Conservation (phyloP, 495 filamentous ascomycete genomes). For the Penicillium flavigenum region DNA sequence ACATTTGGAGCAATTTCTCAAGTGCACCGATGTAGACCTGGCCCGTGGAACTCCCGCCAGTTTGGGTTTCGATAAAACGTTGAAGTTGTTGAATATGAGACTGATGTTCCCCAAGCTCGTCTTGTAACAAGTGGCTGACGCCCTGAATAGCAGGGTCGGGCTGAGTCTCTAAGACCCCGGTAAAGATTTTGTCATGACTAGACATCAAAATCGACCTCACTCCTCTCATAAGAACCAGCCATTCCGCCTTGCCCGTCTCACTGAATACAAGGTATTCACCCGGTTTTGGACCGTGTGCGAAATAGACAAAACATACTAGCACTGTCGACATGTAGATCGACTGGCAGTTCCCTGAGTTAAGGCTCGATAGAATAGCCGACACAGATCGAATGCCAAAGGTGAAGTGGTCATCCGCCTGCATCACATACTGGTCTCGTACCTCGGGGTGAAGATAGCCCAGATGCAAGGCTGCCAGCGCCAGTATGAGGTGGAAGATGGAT, state of each 20-base stretch:
- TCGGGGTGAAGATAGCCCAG: conserved; percentile 38
- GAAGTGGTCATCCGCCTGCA: conserved; percentile 46
- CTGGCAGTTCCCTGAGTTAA: conserved; percentile 43
- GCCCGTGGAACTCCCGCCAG: background rate
- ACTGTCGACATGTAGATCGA: conserved; percentile 47
- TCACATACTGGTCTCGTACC: conserved; percentile 26
- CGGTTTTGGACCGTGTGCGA: conserved; percentile 38
- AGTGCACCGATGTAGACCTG: conserved; percentile 17
- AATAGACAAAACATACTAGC: conserved; percentile 49
- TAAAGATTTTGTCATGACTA: conserved; percentile 29
- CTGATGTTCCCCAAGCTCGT: conserved; percentile 23
- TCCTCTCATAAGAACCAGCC: conserved; percentile 45
- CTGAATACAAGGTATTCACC: conserved; percentile 49
- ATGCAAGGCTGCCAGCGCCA: conserved; percentile 47
- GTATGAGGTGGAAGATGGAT: conserved; percentile 47
- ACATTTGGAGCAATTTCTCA: conserved; percentile 18
- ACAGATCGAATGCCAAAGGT: conserved; percentile 47
- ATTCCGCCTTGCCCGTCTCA: conserved; percentile 38
- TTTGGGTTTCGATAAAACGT: conserved; percentile 16
- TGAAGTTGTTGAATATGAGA: conserved; percentile 18
- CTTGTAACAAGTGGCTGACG: conserved; percentile 14
- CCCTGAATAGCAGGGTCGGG: background rate
- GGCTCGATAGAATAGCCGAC: conserved; percentile 33
- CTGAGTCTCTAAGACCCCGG: conserved; percentile 26
- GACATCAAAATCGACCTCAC: conserved; percentile 37